These are phyloP conservation scores for Sporisorium scitamineum DNA, from an alignment of 1,284 basidiomycete species.

Conservation along the genomic window DNA sequence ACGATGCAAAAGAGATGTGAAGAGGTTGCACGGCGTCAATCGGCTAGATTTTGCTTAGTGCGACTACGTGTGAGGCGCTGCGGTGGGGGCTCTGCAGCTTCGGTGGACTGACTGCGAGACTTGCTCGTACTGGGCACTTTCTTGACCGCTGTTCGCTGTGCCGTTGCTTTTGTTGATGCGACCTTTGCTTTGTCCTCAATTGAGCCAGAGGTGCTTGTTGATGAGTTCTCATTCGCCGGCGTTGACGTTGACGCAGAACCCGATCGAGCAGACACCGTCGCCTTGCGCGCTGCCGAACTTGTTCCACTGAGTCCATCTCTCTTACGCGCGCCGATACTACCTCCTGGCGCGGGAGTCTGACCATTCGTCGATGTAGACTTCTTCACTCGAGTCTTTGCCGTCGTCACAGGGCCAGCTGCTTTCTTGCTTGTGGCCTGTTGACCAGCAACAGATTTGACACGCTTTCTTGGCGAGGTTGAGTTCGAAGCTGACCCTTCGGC, in stretches of 20 bases:
- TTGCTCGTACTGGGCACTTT: constrained; percentile 9
- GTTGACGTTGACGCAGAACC: neutral
- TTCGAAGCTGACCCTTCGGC: neutral
- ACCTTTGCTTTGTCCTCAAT: constrained; percentile 11
- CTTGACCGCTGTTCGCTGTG: constrained; percentile 10
- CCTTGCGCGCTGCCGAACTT: neutral
- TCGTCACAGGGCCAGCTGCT: neutral
- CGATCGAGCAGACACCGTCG: neutral
- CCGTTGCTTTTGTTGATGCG: neutral
- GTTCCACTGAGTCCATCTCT: constrained; percentile 13
- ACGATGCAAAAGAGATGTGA: neutral
- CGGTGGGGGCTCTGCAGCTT: constrained; percentile 13
- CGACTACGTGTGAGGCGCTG: constrained; percentile 39
- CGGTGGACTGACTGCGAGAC: constrained; percentile 13
- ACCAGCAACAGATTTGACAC: constrained; percentile 5
- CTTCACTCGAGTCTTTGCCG: constrained; percentile 7
- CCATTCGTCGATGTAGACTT: neutral
- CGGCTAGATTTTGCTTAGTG: constrained; percentile 36
- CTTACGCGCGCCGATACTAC: neutral
- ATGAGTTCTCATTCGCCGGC: neutral
- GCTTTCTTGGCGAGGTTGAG: constrained; percentile 21
- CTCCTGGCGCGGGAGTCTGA: neutral
- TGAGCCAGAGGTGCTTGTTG: constrained; percentile 3
- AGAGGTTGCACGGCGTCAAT: neutral
- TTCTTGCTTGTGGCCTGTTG: constrained; percentile 9